These are phyloP conservation scores for Trichomonas vaginalis DNA, from an alignment of 208 protist species.

Conservation along the genomic window DNA sequence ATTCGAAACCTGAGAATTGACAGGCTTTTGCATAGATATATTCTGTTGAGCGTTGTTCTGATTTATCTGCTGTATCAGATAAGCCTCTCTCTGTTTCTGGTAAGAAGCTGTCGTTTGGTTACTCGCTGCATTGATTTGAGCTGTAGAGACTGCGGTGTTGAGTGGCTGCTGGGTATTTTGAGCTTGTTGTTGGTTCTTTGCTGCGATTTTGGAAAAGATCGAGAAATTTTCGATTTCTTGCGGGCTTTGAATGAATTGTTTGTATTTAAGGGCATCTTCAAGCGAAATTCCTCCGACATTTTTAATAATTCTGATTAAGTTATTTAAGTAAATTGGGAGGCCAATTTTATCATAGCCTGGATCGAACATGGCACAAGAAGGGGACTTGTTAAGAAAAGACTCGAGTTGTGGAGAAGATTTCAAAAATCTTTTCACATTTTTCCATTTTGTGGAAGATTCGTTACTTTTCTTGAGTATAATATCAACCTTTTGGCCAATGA, in stretches of 20 bases:
- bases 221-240: background rate
- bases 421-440: background rate
- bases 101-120: too few relatives aligned
- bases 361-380: background rate
- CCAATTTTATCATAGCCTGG: background rate
- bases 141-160: too few relatives aligned
- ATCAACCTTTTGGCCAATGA: background rate
- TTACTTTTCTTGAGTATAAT: background rate
- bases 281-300: background rate
- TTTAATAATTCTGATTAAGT: background rate
- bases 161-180: too few relatives aligned
- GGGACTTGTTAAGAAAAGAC: background rate
- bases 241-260: background rate
- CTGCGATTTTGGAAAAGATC: too few relatives aligned
- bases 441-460: background rate
- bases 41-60: too few relatives aligned
- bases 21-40: too few relatives aligned
- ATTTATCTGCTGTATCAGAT: too few relatives aligned
- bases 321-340: background rate
- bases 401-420: background rate
- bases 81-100: too few relatives aligned
- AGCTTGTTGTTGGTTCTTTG: too few relatives aligned
- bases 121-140: too few relatives aligned
- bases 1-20: too few relatives aligned
- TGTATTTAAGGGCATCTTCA: background rate